Evolutionary conservation across 495 filamentous ascomycete genomes (phyloP), one percentile per base, ranked within the genome.

Genomic region (Bombardia bombarda): DNA sequence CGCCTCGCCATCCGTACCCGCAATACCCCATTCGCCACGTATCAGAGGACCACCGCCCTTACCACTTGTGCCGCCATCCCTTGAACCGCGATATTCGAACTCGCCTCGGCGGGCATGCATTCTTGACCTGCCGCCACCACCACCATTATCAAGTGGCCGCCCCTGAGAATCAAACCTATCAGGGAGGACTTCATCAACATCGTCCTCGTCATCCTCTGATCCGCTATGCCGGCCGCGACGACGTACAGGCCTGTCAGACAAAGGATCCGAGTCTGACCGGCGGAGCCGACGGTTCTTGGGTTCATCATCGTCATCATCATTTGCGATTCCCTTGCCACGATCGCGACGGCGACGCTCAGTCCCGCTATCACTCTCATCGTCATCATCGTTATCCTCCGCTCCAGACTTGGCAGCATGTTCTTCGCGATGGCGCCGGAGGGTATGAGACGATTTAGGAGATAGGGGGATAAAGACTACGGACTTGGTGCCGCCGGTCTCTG

Each of bases 161-260:
- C 84, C 82, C 3, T 80, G 62, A 6, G 61, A 49, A 46, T 87
- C 82, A 47, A 88, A 87, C 0, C 84, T 71, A 32, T 78, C 72
- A 0, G 84, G 84, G 0, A 88, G 50, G 6, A 62, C 51, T 28
- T 74, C 73, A 3, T 73, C 44, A 3, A 60, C 64, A 2, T 50
- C 53, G 13, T 51, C 55, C n/a, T 67, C 63, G 12, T 55, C 54
- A 7, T 56, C 52, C 3, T 61, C 58, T 6, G 58, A 60, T 22
- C 47, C 45, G 5, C 47, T 48, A 7, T 61, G 53, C 3, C 60
- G 57, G 22, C 38, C 40, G 12, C 45, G 5, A 48, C 54, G 22
- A 20, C 38, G 20, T 43, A 45, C 4, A 1, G 57, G 51, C 0
- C 61, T 52, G 40, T 62, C 52, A 1, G 51, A 63, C 4, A 59